Base-by-base conservation (phyloP, 2,329 filamentous ascomycete species). In the Neodidymelliopsis sp. region DNA sequence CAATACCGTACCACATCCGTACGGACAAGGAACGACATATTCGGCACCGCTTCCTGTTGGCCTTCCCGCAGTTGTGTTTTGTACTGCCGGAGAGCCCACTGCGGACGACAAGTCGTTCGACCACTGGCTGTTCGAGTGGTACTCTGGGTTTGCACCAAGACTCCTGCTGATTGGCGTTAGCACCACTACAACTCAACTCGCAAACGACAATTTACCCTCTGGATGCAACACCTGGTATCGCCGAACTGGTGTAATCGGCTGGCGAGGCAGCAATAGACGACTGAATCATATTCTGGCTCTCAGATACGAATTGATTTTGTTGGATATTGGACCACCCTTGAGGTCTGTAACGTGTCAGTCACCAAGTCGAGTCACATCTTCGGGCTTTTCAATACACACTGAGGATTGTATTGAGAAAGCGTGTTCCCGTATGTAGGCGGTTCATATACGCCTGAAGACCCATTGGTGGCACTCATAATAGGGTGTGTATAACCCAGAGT, bases 1-100 rank as follows among this genome's bases (percentile, higher is more conserved):
- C 33, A 69, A 31, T 1, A 59, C 38, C 4, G 53, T 57, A 0
- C 62, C 63, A 34, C 65, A 67, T 8, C 43, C 33, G 44, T 65
- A 58, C 5, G 62, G 62, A 39, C 62, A 65, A 11, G 41, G 49
- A 1, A 63, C 44, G 11, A 23, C 40, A 24, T 46, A 48, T 16
- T 57, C 45, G n/a, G 24, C 24, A 13, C 22, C 22, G 7, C 36
- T 31, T 7, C n/a, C 24, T 4, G 39, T 20, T 11, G 33, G n/a
- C 9, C 30, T 31, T 19, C 16, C 40, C 4, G 9, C 16, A 9
- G 30, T 11, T 16, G 12, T 15, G 2, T 24, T 22, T 9, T 42
- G 28, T 30, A 25, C 29, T 12, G n/a, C 36, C 8, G 33, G 13
- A 3, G 47, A 22, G 3, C 12, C 35, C 13, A 19, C 6, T 8